These are phyloP conservation scores for Fusarium keratoplasticum DNA, from an alignment of 2,329 filamentous ascomycete species.

Conservation along the genomic window DNA sequence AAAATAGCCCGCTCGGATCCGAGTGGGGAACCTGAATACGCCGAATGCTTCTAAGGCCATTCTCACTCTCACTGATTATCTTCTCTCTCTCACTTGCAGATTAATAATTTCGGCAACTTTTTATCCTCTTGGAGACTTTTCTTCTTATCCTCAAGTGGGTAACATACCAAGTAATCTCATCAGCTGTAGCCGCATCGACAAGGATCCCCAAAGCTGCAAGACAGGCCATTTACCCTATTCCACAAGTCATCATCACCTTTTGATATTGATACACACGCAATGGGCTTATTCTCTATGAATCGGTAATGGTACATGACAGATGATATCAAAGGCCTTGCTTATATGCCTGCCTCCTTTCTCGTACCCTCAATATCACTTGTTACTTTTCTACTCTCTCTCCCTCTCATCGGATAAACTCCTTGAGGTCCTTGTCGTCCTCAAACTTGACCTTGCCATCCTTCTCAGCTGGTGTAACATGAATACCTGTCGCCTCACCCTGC, in stretches of 20 bases:
- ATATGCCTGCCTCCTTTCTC: constrained; percentile 15
- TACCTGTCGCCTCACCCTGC: constrained; percentile 53
- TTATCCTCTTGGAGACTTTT: background rate
- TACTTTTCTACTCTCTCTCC: background rate
- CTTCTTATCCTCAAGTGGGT: background rate
- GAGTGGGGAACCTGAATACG: background rate
- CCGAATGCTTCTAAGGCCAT: background rate
- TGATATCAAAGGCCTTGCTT: constrained; percentile 5
- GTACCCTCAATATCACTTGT: constrained; percentile 10
- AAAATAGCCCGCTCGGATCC: constrained; percentile 19
- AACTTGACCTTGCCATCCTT: constrained; percentile 76
- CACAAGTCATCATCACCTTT: background rate
- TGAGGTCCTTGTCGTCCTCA: constrained; percentile 68
- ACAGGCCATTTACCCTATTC: background rate
- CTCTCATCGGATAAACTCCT: constrained; percentile 62
- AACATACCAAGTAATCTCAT: background rate
- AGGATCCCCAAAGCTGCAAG: background rate
- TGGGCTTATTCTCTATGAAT: constrained; percentile 23
- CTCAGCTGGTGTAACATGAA: constrained; percentile 68
- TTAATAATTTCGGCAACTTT: background rate
- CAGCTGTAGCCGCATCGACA: background rate
- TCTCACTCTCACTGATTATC: background rate
- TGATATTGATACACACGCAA: constrained; percentile 26
- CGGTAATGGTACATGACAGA: constrained; percentile 29
- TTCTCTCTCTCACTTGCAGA: background rate